Percentiles rank a stretch among this genome's conserved stretches.
These are phyloP conservation scores for Spathaspora boniae DNA, from an alignment of 805 yeast species.

Conservation along the genomic window DNA sequence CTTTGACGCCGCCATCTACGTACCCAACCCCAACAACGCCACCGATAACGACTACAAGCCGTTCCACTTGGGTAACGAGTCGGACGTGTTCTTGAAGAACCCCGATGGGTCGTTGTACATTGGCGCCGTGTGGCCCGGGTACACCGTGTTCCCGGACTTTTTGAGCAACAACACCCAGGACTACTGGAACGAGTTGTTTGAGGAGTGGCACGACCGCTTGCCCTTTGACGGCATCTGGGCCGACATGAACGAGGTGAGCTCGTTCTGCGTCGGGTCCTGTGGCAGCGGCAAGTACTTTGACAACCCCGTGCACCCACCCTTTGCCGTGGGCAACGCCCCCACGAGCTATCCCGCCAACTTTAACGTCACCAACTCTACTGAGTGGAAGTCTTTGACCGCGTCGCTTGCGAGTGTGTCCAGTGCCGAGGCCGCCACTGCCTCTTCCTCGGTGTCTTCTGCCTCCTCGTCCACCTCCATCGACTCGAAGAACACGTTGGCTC, in stretches of 20 bases:
- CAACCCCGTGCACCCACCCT: slow-evolving; percentile 19
- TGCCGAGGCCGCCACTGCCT: slow-evolving; percentile 12
- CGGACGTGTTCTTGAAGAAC: slow-evolving; percentile 19
- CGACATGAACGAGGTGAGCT: slow-evolving; percentile 25
- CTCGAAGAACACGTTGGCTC: slow-evolving; percentile 15
- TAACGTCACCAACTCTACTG: slow-evolving; percentile 15
- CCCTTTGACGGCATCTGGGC: slow-evolving; percentile 21
- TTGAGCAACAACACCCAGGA: slow-evolving; percentile 17
- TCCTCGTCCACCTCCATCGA: slow-evolving; percentile 11
- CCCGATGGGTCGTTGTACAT: slow-evolving; percentile 25
- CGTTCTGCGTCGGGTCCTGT: slow-evolving; percentile 31
- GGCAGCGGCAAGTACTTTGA: slow-evolving; percentile 16
- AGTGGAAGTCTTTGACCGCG: slow-evolving; percentile 11
- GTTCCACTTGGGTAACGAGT: slow-evolving; percentile 15
- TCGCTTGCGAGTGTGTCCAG: slow-evolving; percentile 3
- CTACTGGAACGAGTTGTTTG: slow-evolving; percentile 20
- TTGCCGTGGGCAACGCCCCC: slow-evolving; percentile 12
- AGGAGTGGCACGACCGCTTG: slow-evolving; percentile 17
- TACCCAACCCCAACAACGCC: slow-evolving; percentile 20
- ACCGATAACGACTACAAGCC: slow-evolving; percentile 15
- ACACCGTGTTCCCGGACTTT: slow-evolving; percentile 27
- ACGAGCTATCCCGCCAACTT: slow-evolving; percentile 16
- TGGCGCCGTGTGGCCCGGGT: slow-evolving; percentile 31
- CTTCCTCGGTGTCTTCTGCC: slow-evolving; percentile 7
- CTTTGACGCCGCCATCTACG: slow-evolving; percentile 24